Conservation (phyloP, 345 rosid species). For the Populus simonii region DNA sequence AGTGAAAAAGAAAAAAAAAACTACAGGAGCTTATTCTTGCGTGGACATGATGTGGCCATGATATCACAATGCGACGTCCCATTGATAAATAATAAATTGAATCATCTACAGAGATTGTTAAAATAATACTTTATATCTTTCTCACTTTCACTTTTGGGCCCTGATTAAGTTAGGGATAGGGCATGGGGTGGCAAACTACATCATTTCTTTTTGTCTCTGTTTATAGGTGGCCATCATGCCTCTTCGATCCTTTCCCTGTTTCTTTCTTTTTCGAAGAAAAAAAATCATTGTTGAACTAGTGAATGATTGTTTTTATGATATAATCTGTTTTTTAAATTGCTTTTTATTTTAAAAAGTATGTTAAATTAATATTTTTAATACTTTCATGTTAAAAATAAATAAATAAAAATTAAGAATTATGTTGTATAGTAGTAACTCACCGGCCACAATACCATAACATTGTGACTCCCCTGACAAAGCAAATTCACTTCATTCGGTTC, state of each 20-base stretch:
- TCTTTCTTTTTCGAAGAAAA: neutral
- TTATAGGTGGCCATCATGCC: slow-evolving; percentile 41
- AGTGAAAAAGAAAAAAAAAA: neutral
- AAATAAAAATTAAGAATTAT: too few relatives aligned
- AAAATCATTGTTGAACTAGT: too few relatives aligned
- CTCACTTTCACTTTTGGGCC: slow-evolving; percentile 28
- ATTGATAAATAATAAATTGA: slow-evolving; percentile 7
- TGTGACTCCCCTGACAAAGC: too few relatives aligned
- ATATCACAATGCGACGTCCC: slow-evolving; percentile 31
- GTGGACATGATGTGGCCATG: slow-evolving; percentile 33
- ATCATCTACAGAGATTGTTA: slow-evolving; percentile 6
- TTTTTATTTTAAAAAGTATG: too few relatives aligned
- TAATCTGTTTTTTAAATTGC: too few relatives aligned
- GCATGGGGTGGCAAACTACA: slow-evolving; percentile 43
- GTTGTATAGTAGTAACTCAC: too few relatives aligned
- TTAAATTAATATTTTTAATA: too few relatives aligned
- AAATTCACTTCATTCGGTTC: too few relatives aligned
- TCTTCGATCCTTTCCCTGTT: neutral
- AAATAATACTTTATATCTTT: neutral
- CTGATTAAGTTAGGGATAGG: slow-evolving; percentile 25
- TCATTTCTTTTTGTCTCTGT: slow-evolving; percentile 63
- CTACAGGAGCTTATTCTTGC: slow-evolving; percentile 5
- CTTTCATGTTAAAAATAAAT: too few relatives aligned
- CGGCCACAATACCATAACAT: too few relatives aligned
- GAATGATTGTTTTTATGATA: too few relatives aligned